Base-by-base conservation (phyloP, 768 basidiomycete genomes). In the Pholiota conissans region DNA sequence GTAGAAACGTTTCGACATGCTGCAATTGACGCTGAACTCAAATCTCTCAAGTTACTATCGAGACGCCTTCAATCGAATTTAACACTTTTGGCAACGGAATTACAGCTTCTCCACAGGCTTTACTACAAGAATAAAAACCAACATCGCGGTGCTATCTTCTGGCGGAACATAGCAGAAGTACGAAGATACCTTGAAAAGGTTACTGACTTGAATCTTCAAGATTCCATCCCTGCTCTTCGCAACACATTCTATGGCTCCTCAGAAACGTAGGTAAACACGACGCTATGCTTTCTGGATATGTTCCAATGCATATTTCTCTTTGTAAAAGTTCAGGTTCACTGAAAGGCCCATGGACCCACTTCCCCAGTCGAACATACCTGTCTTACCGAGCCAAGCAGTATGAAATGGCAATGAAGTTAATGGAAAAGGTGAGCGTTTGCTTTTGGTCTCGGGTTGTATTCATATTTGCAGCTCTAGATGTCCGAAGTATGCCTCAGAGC, bases 71-170 rank as follows among this genome's bases (percentile, higher is more conserved):
- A 79, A 47, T 66, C 74, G 37, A 72, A 74, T 10, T 63, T 83
- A 45, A 59, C 72, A 14, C 66, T 74, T 13, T 76, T 81, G 39
- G 62, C 71, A 2, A 77, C 82, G 26, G 89, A 91, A 63, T 67
- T 83, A 5, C 79, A 80, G 51, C 69, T 89, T 18, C 74, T 92
- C 32, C 83, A 86, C 62, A 77, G 87, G 58, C 67, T 92, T 1
- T 86, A 86, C 67, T 92, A 93, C 73, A 90, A 90, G 63, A 84
- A 84, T 61, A 90, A 88, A 66, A 93, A 91, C 62, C 91, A 93
- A 64, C 89, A 90, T 67, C 79, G 84, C 28, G 67, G 76, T 3
- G 80, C 87, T 24, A 70, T 91, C 10, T 91, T 90, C 69, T 92
- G 89, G 87, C 76, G 81, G 63, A 83, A 83, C 28, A 74, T 87